These are phyloP conservation scores for Candida montana DNA, from an alignment of 805 yeast species.

Conservation along the genomic window DNA sequence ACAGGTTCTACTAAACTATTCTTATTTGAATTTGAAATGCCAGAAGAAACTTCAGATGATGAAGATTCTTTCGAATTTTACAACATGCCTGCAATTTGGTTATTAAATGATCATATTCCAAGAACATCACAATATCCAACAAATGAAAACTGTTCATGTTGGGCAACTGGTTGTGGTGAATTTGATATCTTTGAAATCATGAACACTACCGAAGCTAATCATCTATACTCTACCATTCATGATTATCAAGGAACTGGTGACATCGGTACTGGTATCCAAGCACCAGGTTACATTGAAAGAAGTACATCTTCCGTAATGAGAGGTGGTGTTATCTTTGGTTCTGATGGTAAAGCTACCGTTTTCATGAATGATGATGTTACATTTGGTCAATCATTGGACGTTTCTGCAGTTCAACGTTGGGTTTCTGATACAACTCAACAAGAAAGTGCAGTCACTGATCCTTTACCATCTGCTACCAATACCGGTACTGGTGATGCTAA, in stretches of 20 bases:
- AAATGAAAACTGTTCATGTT: constrained; percentile 62
- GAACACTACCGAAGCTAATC: constrained; percentile 51
- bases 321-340: constrained; percentile 70
- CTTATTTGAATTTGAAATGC: constrained; percentile 65
- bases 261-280: constrained; percentile 55
- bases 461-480: constrained; percentile 31
- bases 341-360: constrained; percentile 54
- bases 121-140: constrained; percentile 68
- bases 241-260: constrained; percentile 69
- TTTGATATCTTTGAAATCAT: constrained; percentile 71
- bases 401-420: constrained; percentile 41
- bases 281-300: constrained; percentile 53
- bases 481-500: constrained; percentile 29
- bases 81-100: constrained; percentile 76
- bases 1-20: constrained; percentile 66
- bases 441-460: constrained; percentile 27
- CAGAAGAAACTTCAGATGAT: constrained; percentile 41
- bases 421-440: constrained; percentile 29
- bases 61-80: constrained; percentile 29
- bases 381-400: constrained; percentile 41
- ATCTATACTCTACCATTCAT: constrained; percentile 64
- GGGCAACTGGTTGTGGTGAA: constrained; percentile 78
- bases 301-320: constrained; percentile 44
- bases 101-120: constrained; percentile 66
- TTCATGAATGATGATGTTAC: constrained; percentile 51